These are phyloP conservation scores for Arabidopsis lyrata DNA, from an alignment of 441 rosid species.

Conservation along the genomic window DNA sequence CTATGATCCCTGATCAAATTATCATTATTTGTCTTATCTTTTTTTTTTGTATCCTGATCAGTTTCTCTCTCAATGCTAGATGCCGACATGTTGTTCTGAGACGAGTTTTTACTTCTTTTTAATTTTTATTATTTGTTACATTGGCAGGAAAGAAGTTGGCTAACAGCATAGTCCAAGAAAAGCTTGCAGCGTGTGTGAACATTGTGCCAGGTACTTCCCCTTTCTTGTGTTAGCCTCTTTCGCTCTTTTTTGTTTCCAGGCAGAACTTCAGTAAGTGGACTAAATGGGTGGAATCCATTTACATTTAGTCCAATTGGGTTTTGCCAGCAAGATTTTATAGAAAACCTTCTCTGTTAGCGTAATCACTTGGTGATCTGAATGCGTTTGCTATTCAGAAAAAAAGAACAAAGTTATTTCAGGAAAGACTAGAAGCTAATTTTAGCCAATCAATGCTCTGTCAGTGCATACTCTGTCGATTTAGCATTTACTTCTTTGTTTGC, in stretches of 20 bases:
- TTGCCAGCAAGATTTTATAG: not conserved
- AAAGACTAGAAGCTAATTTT: not conserved
- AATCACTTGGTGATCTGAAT: slow-evolving; percentile 4
- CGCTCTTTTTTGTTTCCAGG: not conserved
- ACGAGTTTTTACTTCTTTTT: not conserved
- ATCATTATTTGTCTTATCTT: not conserved
- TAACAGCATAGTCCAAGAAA: slow-evolving; percentile 69
- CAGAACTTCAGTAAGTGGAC: not conserved
- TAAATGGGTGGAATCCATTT: not conserved
- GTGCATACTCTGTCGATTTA: not conserved
- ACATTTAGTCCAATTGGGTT: not conserved
- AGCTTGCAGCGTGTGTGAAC: slow-evolving; percentile 89
- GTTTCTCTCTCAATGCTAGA: not conserved
- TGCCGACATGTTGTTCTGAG: not conserved
- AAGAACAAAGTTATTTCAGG: slow-evolving; percentile 1
- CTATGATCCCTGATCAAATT: not conserved
- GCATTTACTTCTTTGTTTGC: not conserved
- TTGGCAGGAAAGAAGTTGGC: slow-evolving; percentile 82
- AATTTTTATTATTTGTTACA: not conserved
- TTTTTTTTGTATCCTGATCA: not conserved
- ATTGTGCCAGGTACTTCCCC: slow-evolving; percentile 64
- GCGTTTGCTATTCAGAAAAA: not conserved
- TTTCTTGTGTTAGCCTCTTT: slow-evolving; percentile 1
- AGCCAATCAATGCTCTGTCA: not conserved
- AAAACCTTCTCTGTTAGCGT: not conserved